Conservation (phyloP, 1,284 basidiomycete species). For the Golubevia pallescens region DNA sequence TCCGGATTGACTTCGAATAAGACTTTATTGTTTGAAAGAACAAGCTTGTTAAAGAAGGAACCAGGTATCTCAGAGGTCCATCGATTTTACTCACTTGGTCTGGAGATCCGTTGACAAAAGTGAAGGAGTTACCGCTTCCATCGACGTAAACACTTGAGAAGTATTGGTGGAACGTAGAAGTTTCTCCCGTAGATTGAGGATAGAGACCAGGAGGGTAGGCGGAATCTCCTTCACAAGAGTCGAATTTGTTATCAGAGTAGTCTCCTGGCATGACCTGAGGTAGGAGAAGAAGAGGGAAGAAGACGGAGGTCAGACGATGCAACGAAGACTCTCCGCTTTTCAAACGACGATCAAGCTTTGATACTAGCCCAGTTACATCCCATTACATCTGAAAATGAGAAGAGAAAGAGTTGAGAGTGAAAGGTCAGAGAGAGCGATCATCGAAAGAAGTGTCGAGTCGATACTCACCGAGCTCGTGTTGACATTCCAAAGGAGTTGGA, state of each 20-base stretch:
- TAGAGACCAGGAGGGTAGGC: slow-evolving; percentile 57
- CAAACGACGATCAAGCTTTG: too few relatives aligned
- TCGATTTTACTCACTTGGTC: slow-evolving; percentile 20
- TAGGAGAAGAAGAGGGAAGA: too few relatives aligned
- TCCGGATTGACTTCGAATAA: too few relatives aligned
- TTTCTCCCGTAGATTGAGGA: slow-evolving; percentile 29
- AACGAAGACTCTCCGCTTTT: too few relatives aligned
- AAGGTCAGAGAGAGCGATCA: not conserved
- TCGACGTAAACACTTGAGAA: slow-evolving; percentile 38
- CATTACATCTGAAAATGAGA: slow-evolving; percentile 34
- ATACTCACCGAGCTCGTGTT: slow-evolving; percentile 37
- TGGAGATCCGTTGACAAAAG: slow-evolving; percentile 57
- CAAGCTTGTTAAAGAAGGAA: too few relatives aligned
- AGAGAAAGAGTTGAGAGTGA: not conserved
- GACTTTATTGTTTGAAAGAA: too few relatives aligned
- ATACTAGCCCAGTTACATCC: slow-evolving; percentile 61
- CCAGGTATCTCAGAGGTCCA: too few relatives aligned
- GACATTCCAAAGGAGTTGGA: slow-evolving; percentile 48
- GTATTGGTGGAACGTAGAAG: slow-evolving; percentile 58
- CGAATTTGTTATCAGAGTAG: slow-evolving; percentile 49
- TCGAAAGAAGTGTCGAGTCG: too few relatives aligned
- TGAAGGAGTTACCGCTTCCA: slow-evolving; percentile 23
- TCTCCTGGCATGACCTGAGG: slow-evolving; percentile 60
- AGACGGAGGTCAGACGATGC: too few relatives aligned
- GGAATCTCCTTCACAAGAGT: slow-evolving; percentile 60